phyloP scores from a whole-genome alignment of 2,329 filamentous ascomycete species.

The Cladosporium velox region DNA sequence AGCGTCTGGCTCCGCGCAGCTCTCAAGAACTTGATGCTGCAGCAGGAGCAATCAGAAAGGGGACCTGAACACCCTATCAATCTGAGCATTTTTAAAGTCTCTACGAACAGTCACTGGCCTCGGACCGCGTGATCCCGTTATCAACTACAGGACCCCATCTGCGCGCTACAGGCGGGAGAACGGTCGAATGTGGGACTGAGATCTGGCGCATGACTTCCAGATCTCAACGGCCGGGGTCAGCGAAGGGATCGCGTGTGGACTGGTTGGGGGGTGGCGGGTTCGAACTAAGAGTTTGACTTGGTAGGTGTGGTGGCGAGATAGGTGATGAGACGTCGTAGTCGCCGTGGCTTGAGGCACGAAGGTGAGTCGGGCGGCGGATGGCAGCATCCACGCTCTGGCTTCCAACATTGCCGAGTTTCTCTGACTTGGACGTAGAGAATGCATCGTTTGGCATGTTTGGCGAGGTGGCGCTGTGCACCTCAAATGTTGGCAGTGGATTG shows the following conservation, averaged over 20 bases:
- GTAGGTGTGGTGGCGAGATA: conserved; percentile 37
- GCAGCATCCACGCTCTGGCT: conserved; percentile 46
- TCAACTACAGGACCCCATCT: conserved; percentile 44
- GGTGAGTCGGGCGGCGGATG: conserved; percentile 45
- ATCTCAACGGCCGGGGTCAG: conserved; percentile 43
- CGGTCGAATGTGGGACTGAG: conserved; percentile 47
- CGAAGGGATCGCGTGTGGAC: conserved; percentile 41
- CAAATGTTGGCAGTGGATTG: conserved; percentile 47
- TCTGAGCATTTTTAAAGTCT: conserved; percentile 41
- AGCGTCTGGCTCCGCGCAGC: conserved; percentile 42
- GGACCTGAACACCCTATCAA: conserved; percentile 31
- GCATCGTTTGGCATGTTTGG: conserved; percentile 33
- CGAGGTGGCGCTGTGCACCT: conserved; percentile 36
- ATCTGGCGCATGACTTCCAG: conserved; percentile 38
- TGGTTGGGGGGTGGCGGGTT: conserved; percentile 26
- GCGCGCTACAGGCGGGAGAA: conserved; percentile 41
- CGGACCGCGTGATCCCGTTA: conserved; percentile 31
- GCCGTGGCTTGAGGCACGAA: conserved; percentile 49
- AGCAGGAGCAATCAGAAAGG: conserved; percentile 23
- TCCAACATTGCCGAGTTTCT: conserved; percentile 48
- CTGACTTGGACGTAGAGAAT: conserved; percentile 33
- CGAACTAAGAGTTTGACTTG: conserved; percentile 33
- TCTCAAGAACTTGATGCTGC: conserved; percentile 38
- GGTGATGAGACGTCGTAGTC: conserved; percentile 48
- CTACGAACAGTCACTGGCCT: conserved; percentile 32